Evolutionary conservation across 441 rosid species (phyloP), one percentile per base, ranked within the genome.

Genomic region (Pelargonium cotyledonis): DNA sequence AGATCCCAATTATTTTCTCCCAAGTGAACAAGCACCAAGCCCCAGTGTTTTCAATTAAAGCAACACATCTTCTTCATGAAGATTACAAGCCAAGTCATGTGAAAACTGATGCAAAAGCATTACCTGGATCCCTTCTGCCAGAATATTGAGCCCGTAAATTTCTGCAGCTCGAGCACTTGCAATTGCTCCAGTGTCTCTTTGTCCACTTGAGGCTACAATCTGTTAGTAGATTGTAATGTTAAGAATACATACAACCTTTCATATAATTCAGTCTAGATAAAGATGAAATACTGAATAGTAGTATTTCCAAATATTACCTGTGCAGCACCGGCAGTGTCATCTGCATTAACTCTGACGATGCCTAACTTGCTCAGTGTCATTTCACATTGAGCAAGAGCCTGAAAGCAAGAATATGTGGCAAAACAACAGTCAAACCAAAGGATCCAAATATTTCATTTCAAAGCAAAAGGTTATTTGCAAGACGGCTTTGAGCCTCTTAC

Each of bases 91-190:
- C 2, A 0, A 8, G 41, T 43, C 40, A 61, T 0, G 26, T 12
- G 31, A 58, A 77, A 73, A 72, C 8, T 15, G 10, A 68, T 68
- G 65, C 61, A 66, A 61, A 69, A 70, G 47, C 19, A 51, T 79
- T 73, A 82, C 99, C 86, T 95, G 99, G 66, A 92, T 71, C 43
- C 87, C 88, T 70, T 89, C 85, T 5, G 84, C 86, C 63, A 95
- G 88, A 79, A 95, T 80, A 76, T 88, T 75, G 2, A 95, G 91
- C 66, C 96, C 96, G 41, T 95, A 95, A 41, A 95, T 82, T 75
- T 84, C 79, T 67, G 98, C 98, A 65, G 99, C 99, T 62, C 89
- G 86, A 69, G 89, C 82, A 81, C 99, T 92, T 23, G 99, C 98
- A 26, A 95, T 72, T 60, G 97, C 99, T 26, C 93, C 98, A 47